phyloP scores from a whole-genome alignment of 1,139 yeast genomes.

The Yamadazyma songkhlaensis region DNA sequence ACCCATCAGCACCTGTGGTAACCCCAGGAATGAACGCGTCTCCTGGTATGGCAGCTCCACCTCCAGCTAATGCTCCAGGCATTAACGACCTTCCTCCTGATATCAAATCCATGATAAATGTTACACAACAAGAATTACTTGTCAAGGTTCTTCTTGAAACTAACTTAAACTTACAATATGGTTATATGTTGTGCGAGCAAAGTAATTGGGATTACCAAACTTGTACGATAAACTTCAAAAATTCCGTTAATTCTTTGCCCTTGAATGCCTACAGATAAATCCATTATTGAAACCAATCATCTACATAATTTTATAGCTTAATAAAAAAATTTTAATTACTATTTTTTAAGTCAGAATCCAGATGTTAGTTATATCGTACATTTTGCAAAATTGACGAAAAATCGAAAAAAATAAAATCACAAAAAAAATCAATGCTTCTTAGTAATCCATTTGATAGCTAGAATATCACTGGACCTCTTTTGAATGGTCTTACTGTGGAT shows the following conservation, averaged over 20 bases:
- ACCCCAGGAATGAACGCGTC: slow-evolving; percentile 11
- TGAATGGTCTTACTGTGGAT: too few species aligned
- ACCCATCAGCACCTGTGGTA: slow-evolving; percentile 9
- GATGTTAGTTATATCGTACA: too few species aligned
- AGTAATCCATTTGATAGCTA: too few species aligned
- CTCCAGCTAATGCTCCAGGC: slow-evolving; percentile 16
- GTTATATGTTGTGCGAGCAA: slow-evolving; percentile 83
- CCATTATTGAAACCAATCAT: too few species aligned
- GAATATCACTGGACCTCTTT: too few species aligned
- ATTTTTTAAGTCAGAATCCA: too few species aligned
- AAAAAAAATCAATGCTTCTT: too few species aligned
- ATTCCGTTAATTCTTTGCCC: slow-evolving; percentile 49
- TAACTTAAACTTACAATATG: slow-evolving; percentile 71
- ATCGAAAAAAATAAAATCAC: too few species aligned
- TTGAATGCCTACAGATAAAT: slow-evolving; percentile 33
- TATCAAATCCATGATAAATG: slow-evolving; percentile 48
- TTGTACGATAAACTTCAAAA: slow-evolving; percentile 70
- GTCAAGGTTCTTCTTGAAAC: slow-evolving; percentile 71
- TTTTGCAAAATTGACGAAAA: too few species aligned
- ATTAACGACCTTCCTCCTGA: slow-evolving; percentile 47
- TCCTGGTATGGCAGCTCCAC: slow-evolving; percentile 20
- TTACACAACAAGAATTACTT: slow-evolving; percentile 64
- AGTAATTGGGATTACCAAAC: slow-evolving; percentile 79
- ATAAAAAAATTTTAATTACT: too few species aligned
- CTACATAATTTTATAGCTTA: too few species aligned